These are phyloP conservation scores for Candida nonsorbophila DNA, from an alignment of 805 yeast species.

Conservation along the genomic window DNA sequence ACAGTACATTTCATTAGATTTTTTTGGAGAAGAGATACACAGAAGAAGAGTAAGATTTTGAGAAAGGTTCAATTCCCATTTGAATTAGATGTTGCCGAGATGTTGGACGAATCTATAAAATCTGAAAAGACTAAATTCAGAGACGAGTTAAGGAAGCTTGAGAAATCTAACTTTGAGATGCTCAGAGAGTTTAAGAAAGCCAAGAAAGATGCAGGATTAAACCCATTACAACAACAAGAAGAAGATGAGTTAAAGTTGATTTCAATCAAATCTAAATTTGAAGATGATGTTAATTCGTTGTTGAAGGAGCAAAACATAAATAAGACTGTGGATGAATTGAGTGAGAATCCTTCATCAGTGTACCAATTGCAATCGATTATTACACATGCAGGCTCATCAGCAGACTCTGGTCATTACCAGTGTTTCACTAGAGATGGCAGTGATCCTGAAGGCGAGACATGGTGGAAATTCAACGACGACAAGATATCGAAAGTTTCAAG, in stretches of 20 bases:
- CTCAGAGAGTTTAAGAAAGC: constrained; percentile 68
- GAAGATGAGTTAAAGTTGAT: constrained; percentile 47
- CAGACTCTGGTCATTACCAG: constrained; percentile 97
- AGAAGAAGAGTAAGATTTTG: constrained; percentile 86
- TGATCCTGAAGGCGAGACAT: constrained; percentile 61
- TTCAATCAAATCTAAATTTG: constrained; percentile 48
- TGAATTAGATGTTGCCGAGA: constrained; percentile 81
- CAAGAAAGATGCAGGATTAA: constrained; percentile 22
- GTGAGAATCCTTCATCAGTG: constrained; percentile 83
- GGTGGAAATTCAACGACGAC: constrained; percentile 97
- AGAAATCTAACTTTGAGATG: constrained; percentile 69
- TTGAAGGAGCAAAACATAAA: constrained; percentile 31
- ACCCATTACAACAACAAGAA: constrained; percentile 52
- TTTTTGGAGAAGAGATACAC: constrained; percentile 91
- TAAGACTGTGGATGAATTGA: constrained; percentile 27
- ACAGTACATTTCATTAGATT: constrained; percentile 92
- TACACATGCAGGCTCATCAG: constrained; percentile 92
- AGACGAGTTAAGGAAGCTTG: constrained; percentile 71
- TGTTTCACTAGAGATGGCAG: constrained; percentile 71
- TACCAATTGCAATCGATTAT: constrained; percentile 80
- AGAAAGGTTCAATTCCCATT: constrained; percentile 94
- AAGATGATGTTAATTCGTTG: constrained; percentile 35
- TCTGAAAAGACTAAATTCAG: constrained; percentile 63
- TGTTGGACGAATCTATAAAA: constrained; percentile 75
- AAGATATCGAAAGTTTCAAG: constrained; percentile 72